Base-by-base conservation (phyloP, 257 asterid genomes). In the Knoxia roxburghii region DNA sequence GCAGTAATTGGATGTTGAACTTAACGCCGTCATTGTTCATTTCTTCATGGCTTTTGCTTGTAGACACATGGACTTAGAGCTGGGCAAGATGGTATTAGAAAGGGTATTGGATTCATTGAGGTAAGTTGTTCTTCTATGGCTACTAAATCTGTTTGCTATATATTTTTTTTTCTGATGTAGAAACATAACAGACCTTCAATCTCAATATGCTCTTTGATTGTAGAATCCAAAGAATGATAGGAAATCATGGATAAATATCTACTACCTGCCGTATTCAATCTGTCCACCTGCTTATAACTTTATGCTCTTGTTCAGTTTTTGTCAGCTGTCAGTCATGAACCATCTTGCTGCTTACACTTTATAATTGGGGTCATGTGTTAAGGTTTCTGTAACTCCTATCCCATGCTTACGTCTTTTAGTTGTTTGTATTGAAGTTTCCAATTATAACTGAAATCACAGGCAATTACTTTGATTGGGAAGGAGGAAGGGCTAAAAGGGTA, bases 31-130 rank as follows among this genome's bases (percentile, higher is more conserved):
- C n/a, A 8, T 32, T 35, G 61, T 52, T 37, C 20, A 8, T 49
- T n/a, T 20, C 56, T 23, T 41, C 45, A 14, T 74, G 69, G 21
- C 12, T 4, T 66, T 20, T 61, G 41, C 61, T 62, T 80, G 79
- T 79, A 93, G 99, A 94, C 97, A 52, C 97, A 94, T 65, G 99
- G 99, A 68, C 76, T 90, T 51, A 79, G 97, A 80, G 95, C 81
- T 56, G 97, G 92, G 67, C 84, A 88, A 81, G 92, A 66, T 75
- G 83, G 81, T 68, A 83, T 85, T 33, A 87, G 82, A 85, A 90
- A 80, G 68, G 95, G 84, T 30, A 84, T 94, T 1, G 89, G 89
- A 76, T 88, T 94, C 79, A 51, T 88, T 60, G 97, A 90, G 97
- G 99, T 93, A 73, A 56, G 60, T 51, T 48, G 21, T 51, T 49